Base-by-base conservation (phyloP, 345 rosid genomes). In the Crucihimalaya himalaica region DNA sequence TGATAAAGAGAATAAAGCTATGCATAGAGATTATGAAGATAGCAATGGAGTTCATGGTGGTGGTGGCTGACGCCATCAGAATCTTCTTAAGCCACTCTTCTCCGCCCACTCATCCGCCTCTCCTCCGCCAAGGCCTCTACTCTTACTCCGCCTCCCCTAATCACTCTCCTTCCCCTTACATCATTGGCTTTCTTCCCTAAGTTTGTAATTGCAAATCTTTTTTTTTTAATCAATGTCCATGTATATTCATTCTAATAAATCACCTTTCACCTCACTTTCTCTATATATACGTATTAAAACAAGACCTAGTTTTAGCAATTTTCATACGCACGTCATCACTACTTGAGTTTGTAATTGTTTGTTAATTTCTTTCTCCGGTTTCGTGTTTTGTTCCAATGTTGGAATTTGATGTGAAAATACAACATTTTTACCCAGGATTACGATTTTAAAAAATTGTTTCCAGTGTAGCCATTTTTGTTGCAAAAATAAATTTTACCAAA, bases 21-120 rank as follows among this genome's bases (percentile, higher is more conserved):
- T 73, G 77, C 64, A 20, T 73, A 31, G 70, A 43, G 29, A 29
- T 73, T 5, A 12, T 32, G 57, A 63, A 73, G 77, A 32, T 63
- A 53, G 20, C 56, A 1, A 45, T 32, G 43, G 57, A 64, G 34
- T 73, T 54, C 2, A 2, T 64, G 6, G 77, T 63, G 35, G 64
- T 21, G 70, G 77, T 54, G 46, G 56, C 71, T 29, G 77, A 73
- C 2, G 18, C 64, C 43, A 28, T 73, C 5, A 63, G 28, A 63
- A 23, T 0, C 35, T 63, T 73, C 63, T 43, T 73, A 9, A 45
- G 21, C 25, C 43, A 72, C 23, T 29, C 70, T 62, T 59, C 69
- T 15, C 63, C 54, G 5, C 32, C 55, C n/a, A n/a, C n/a, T 27
- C n/a, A 51, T 50, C 68, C 52, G 12, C n/a, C 31, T 37, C 43